These are phyloP conservation scores for Pythium monospermum DNA, from an alignment of 352 stramenopile genomes.

Conservation along the genomic window DNA sequence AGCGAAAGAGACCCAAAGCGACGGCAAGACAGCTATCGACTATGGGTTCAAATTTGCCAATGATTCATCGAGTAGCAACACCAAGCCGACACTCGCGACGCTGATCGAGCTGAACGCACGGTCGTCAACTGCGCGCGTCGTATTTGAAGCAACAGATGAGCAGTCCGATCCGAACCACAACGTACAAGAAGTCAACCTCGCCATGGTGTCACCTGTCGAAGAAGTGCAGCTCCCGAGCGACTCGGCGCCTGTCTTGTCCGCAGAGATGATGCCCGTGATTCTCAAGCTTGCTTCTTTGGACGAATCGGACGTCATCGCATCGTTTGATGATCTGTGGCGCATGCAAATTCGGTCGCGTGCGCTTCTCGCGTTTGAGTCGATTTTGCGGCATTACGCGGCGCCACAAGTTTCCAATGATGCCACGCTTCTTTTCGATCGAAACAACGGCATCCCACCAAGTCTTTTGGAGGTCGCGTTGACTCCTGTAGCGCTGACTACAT, in stretches of 20 bases:
- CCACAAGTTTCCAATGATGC: neutral
- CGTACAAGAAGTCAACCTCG: slow-evolving; percentile 72
- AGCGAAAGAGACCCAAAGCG: slow-evolving; percentile 30
- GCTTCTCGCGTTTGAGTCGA: slow-evolving; percentile 69
- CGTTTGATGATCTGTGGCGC: slow-evolving; percentile 76
- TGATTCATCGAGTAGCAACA: slow-evolving; percentile 9
- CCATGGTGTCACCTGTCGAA: slow-evolving; percentile 65
- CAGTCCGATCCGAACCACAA: slow-evolving; percentile 79
- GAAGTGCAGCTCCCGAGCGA: slow-evolving; percentile 64
- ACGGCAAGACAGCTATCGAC: slow-evolving; percentile 30
- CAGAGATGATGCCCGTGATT: slow-evolving; percentile 83
- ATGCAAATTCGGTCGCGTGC: slow-evolving; percentile 84
- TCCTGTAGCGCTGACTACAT: slow-evolving; percentile 61
- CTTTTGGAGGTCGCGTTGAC: slow-evolving; percentile 55
- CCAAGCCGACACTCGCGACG: slow-evolving; percentile 50
- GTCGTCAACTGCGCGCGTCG: slow-evolving; percentile 64
- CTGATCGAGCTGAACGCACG: slow-evolving; percentile 70
- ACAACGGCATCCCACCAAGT: slow-evolving; percentile 32
- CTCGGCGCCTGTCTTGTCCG: slow-evolving; percentile 33
- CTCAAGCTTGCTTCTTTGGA: slow-evolving; percentile 74
- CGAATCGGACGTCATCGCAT: slow-evolving; percentile 51
- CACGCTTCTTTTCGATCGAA: neutral
- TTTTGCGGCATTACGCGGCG: slow-evolving; percentile 49
- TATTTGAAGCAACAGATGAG: slow-evolving; percentile 64
- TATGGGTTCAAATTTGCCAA: slow-evolving; percentile 49